Evolutionary conservation across 208 protist genomes (phyloP).

Genomic region (Endotrypanum monterogeii): DNA sequence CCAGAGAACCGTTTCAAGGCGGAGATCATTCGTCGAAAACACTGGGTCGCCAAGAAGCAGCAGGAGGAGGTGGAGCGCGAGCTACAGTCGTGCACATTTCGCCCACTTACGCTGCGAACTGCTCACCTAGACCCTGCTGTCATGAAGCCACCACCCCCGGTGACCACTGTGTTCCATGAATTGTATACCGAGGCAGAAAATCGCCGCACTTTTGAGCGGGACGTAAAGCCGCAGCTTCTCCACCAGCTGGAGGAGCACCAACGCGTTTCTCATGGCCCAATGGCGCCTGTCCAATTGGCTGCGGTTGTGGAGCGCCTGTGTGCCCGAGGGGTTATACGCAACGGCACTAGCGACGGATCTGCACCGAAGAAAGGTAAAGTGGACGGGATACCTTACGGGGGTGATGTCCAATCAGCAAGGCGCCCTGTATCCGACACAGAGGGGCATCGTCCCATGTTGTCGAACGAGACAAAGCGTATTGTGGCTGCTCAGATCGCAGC

Average conservation of each 20-base stretch:
- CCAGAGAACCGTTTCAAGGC: conserved; percentile 70
- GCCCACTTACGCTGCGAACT: conserved; percentile 67
- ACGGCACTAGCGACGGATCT: conserved; percentile 1
- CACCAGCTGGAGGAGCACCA: conserved; percentile 51
- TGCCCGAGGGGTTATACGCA: conserved; percentile 34
- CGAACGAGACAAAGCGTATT: conserved; percentile 55
- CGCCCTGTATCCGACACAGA: not conserved
- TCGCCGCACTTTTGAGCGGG: conserved; percentile 49
- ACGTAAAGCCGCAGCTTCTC: conserved; percentile 58
- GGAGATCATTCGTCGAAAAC: conserved; percentile 67
- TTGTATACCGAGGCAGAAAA: conserved; percentile 68
- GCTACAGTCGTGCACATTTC: conserved; percentile 81
- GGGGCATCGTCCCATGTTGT: conserved; percentile 47
- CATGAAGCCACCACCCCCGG: conserved; percentile 8
- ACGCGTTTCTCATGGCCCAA: conserved; percentile 10
- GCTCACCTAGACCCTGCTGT: conserved; percentile 42
- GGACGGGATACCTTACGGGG: not conserved
- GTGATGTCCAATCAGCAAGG: not conserved
- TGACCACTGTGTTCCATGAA: conserved; percentile 48
- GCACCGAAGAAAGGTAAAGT: not conserved
- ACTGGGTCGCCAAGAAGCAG: conserved; percentile 61
- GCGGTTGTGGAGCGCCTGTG: conserved; percentile 74
- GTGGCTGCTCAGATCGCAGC: conserved; percentile 42
- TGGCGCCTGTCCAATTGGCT: conserved; percentile 41
- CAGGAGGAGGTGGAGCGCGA: conserved; percentile 62